Conservation (phyloP, 139 green algal genomes). For the Nannochloris sp. region DNA sequence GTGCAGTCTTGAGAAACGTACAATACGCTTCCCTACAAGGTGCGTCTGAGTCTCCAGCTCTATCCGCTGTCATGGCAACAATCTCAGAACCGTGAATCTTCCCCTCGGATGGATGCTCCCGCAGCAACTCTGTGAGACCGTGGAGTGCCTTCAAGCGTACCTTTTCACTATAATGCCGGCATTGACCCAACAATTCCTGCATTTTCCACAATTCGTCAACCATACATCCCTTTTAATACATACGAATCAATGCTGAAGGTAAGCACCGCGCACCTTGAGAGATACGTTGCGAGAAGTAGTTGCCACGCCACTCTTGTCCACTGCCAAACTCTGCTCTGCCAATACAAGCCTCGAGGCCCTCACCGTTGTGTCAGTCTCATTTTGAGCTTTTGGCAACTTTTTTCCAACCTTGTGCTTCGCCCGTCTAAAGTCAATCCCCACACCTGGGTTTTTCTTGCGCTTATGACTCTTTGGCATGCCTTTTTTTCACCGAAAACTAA, state of each 20-base stretch:
- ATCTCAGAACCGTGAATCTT: slow-evolving; percentile 14
- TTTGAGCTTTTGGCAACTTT: slow-evolving; percentile 65
- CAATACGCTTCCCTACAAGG: slow-evolving; percentile 41
- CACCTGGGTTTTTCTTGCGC: slow-evolving; percentile 12
- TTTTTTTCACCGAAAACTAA: background rate
- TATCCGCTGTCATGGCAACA: slow-evolving; percentile 31
- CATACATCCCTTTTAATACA: too few species aligned
- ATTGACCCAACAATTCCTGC: slow-evolving; percentile 73
- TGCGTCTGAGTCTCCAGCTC: slow-evolving; percentile 45
- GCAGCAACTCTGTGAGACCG: slow-evolving; percentile 60
- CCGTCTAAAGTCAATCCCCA: slow-evolving; percentile 72
- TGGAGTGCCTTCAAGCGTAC: slow-evolving; percentile 51
- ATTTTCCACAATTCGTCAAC: too few species aligned
- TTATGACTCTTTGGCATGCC: slow-evolving; percentile 13
- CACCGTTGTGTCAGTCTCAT: slow-evolving; percentile 71
- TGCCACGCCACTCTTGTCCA: slow-evolving; percentile 51
- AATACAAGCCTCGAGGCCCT: slow-evolving; percentile 56
- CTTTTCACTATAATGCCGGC: slow-evolving; percentile 64
- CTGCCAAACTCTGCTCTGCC: slow-evolving; percentile 42
- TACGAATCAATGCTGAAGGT: too few species aligned
- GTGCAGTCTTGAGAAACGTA: slow-evolving; percentile 23
- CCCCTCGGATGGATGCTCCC: slow-evolving; percentile 43
- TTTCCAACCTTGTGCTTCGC: slow-evolving; percentile 80
- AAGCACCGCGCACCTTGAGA: slow-evolving; percentile 44
- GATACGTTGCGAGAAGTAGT: slow-evolving; percentile 68